Evolutionary conservation across 139 green algal species (phyloP).

Genomic region (Asterochloris sp.): DNA sequence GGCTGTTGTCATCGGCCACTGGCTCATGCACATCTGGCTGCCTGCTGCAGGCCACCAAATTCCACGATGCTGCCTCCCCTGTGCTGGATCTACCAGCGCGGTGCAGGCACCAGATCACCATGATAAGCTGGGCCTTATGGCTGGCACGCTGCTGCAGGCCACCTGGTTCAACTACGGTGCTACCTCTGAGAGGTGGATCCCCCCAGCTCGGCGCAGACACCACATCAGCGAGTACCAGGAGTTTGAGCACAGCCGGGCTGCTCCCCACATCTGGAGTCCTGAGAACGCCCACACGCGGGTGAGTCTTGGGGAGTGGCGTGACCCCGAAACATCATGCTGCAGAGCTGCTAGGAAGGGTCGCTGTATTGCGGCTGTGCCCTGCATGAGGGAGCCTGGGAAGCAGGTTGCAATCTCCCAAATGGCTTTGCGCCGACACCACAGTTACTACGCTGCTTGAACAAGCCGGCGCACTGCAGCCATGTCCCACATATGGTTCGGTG

Average conservation of each 20-base stretch:
- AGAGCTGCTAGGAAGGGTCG: no score
- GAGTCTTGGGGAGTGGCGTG: background rate
- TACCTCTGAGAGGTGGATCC: constrained; percentile 32
- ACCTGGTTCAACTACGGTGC: constrained; percentile 31
- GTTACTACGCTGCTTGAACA: background rate
- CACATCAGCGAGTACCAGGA: constrained; percentile 11
- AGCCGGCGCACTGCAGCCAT: no score
- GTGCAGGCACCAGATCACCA: no score
- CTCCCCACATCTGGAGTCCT: constrained; percentile 6
- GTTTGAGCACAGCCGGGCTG: constrained; percentile 8
- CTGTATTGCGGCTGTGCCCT: background rate
- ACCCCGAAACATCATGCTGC: background rate
- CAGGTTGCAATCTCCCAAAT: background rate
- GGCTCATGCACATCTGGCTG: no score
- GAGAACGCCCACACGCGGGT: background rate
- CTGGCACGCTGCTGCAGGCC: constrained; percentile 18
- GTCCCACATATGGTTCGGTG: no score
- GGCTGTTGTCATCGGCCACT: no score
- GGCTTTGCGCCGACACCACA: background rate
- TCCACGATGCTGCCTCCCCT: no score
- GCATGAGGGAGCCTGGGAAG: background rate
- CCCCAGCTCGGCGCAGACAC: constrained; percentile 23
- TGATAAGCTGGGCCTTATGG: no score
- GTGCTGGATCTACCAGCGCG: no score
- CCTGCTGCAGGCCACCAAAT: no score